phyloP scores from a whole-genome alignment of 2,329 filamentous ascomycete genomes.

The Trichothecium sympodiale region DNA sequence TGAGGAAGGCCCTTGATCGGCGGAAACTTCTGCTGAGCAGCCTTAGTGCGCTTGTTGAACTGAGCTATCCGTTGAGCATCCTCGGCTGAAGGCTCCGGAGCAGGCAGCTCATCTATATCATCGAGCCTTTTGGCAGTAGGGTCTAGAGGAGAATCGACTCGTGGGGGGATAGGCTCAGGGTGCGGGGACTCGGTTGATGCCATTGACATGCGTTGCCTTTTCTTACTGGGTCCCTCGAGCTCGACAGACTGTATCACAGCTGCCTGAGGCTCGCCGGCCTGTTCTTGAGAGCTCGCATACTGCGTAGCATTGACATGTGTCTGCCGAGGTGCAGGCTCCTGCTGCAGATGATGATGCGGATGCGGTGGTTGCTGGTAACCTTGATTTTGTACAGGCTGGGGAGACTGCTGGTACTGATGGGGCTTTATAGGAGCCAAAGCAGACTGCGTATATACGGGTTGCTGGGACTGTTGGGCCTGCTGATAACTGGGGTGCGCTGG shows the following conservation, averaged over 20 bases:
- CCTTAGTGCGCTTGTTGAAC: conserved; percentile 25
- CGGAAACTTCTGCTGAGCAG: conserved; percentile 25
- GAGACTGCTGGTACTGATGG: conserved; percentile 12
- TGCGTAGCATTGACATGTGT: conserved; percentile 6
- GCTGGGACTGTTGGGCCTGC: conserved; percentile 6
- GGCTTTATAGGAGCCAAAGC: conserved; percentile 5
- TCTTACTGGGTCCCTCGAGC: conserved; percentile 16
- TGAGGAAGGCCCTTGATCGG: conserved; percentile 26
- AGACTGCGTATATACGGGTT: conserved; percentile 3
- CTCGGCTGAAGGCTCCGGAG: conserved; percentile 20
- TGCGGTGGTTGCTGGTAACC: conserved; percentile 8
- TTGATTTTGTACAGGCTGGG: conserved; percentile 6
- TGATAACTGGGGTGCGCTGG: background rate
- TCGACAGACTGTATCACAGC: conserved; percentile 12
- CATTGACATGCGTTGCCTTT: conserved; percentile 24
- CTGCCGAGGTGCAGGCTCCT: conserved; percentile 8
- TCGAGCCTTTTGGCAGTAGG: conserved; percentile 18
- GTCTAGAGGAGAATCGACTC: conserved; percentile 18
- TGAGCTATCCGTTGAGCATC: conserved; percentile 24
- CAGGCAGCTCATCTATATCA: conserved; percentile 19
- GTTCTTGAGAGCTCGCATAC: conserved; percentile 13
- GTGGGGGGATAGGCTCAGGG: conserved; percentile 13
- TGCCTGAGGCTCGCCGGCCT: conserved; percentile 10
- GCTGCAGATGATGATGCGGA: conserved; percentile 13
- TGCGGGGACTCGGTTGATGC: conserved; percentile 12